Conservation (phyloP, 2,329 filamentous ascomycete genomes). For the Atkinsonella hypoxylon region DNA sequence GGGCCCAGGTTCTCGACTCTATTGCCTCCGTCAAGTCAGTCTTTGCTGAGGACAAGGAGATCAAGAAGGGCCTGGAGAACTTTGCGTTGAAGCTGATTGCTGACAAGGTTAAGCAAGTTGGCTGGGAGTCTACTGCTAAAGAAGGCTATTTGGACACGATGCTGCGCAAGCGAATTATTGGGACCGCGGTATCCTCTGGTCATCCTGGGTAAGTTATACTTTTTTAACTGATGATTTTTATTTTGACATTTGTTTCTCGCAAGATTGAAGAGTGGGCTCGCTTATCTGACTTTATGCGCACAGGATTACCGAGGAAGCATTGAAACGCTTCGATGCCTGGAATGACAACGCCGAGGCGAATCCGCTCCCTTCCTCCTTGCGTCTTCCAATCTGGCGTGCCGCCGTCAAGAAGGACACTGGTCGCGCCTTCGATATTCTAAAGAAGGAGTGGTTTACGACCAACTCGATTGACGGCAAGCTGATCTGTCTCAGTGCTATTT, state of each 20-base stretch:
- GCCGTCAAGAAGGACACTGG: constrained; percentile 60
- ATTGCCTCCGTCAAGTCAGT: constrained; percentile 70
- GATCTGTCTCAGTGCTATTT: constrained; percentile 65
- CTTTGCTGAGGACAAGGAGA: constrained; percentile 63
- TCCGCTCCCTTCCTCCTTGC: constrained; percentile 71
- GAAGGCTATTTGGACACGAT: constrained; percentile 78
- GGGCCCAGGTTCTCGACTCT: constrained; percentile 72
- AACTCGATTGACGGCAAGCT: constrained; percentile 86
- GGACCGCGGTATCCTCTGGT: constrained; percentile 61
- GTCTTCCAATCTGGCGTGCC: constrained; percentile 68
- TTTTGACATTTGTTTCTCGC: neutral
- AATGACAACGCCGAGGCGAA: constrained; percentile 52
- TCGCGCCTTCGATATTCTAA: constrained; percentile 58
- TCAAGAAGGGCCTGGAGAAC: constrained; percentile 61
- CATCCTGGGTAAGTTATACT: constrained; percentile 54
- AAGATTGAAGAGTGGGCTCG: neutral
- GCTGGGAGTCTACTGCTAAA: constrained; percentile 68
- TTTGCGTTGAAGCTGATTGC: constrained; percentile 70
- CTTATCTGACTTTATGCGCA: neutral
- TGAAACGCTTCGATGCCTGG: constrained; percentile 72
- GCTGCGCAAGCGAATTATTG: constrained; percentile 70
- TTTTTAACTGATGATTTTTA: neutral
- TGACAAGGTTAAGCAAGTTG: constrained; percentile 63
- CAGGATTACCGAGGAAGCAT: constrained; percentile 60
- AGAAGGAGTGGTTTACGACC: constrained; percentile 73